These are phyloP conservation scores for Ilex aquifolium DNA, from an alignment of 257 asterid species.

Conservation along the genomic window DNA sequence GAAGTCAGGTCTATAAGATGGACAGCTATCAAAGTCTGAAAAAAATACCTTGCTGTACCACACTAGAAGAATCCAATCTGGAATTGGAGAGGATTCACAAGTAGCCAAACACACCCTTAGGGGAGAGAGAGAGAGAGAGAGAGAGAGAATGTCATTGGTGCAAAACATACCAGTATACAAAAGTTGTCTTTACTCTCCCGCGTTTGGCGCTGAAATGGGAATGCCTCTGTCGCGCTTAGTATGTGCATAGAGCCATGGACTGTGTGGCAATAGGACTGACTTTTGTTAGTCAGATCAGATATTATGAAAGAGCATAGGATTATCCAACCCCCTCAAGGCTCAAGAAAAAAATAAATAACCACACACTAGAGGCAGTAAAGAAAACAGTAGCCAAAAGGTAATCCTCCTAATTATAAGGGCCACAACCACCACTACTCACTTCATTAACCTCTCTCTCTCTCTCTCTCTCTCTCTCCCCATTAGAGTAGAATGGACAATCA, in stretches of 20 bases:
- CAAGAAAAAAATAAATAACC: constrained; percentile 5
- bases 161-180: constrained; percentile 14
- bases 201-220: constrained; percentile 42
- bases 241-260: no score
- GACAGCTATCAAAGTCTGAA: no score
- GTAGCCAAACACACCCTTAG: no score
- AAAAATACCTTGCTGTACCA: no score
- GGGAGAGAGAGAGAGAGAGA: no score
- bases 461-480: background rate
- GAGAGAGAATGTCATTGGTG: no score
- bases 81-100: no score
- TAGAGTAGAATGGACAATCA: constrained; percentile 49
- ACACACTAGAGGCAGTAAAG: background rate
- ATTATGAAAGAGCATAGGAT: no score
- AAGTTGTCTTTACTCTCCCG: constrained; percentile 55
- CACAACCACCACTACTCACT: background rate
- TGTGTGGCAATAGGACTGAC: no score
- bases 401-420: constrained; percentile 22
- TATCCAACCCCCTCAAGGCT: constrained; percentile 15
- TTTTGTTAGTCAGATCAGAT: no score
- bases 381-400: constrained; percentile 11
- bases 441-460: background rate
- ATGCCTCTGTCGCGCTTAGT: background rate
- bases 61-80: no score
- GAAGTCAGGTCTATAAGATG: no score